Base-by-base conservation (phyloP, 148 eudicot genomes). In the Chenopodium berlandieri region DNA sequence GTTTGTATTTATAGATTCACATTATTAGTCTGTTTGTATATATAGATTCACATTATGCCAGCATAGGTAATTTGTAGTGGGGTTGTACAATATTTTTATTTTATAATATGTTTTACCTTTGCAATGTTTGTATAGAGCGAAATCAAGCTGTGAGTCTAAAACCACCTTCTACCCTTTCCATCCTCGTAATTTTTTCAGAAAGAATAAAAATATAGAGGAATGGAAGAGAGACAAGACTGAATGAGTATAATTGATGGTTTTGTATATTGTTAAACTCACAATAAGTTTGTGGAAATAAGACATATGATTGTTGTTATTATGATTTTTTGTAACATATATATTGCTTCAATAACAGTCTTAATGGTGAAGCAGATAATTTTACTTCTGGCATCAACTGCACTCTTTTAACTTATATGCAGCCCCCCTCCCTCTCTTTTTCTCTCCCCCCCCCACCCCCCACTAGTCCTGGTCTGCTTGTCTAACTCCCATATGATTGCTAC, bases 401-500 rank as follows among this genome's bases (percentile, higher is more conserved):
- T 44, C 2, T 10, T 72, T n/a, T 48, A 48, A n/a, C n/a, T 27
- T 50, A 50, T 48, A 7, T n/a, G 76, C 12, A 3, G 44, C 58
- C 34, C 10, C 37, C 14, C 20, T 76, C 14, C 46, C 30, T 50
- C 48, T 44, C 7, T 40, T 16, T 23, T 25, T 52, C 48, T 7
- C 2, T 40, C 44, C 50, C 11, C 17, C 17, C 25, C 25, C 32
- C 74, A 37, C 40, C 63, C 63, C 63, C 63, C 22, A n/a, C 22
- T 2, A 58, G 44, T 22, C 32, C 48, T 27, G 2, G 13, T 67
- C 8, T 75, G 13, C 70, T 73, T 84, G 73, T 65, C 81, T 85
- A 82, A 79, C 58, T 50, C 34, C 70, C 75, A 30, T 63, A 63
- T 79, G 48, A 40, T 63, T 81, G 75, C 71, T 63, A 70, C 66